Evolutionary conservation across 768 basidiomycete genomes (phyloP).

Genomic region (Mycena venus): DNA sequence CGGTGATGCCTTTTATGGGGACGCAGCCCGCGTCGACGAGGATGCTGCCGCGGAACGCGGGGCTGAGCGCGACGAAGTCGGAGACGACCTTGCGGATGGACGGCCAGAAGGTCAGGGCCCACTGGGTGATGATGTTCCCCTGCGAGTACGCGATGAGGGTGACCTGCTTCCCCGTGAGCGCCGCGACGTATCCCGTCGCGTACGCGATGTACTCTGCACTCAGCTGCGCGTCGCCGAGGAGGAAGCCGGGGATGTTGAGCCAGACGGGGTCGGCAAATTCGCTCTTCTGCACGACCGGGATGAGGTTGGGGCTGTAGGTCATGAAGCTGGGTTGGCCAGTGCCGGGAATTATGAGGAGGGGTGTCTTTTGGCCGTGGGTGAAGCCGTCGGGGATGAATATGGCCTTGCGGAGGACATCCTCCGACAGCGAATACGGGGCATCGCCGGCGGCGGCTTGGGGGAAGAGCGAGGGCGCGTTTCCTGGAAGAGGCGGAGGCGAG

Average conservation of each 20-base stretch:
- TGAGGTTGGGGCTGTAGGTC: constrained; percentile 6
- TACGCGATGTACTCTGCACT: constrained; percentile 16
- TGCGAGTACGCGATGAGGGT: constrained; percentile 9
- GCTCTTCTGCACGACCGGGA: neutral
- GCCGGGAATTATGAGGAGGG: constrained; percentile 9
- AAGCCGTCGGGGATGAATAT: constrained; percentile 9
- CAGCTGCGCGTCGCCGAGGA: constrained; percentile 4
- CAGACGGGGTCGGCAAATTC: constrained; percentile 11
- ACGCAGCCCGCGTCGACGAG: constrained; percentile 8
- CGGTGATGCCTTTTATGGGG: neutral
- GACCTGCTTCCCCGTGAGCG: neutral
- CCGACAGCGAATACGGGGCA: neutral
- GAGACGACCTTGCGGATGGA: neutral
- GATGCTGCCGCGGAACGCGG: constrained; percentile 1
- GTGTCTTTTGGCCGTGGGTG: neutral
- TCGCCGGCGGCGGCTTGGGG: neutral
- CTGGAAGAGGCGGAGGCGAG: neutral
- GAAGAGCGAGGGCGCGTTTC: neutral
- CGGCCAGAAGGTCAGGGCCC: constrained; percentile 17
- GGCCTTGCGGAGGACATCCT: neutral
- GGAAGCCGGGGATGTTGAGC: constrained; percentile 14
- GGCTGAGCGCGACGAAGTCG: constrained; percentile 7
- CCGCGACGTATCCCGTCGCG: neutral
- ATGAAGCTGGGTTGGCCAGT: constrained; percentile 5
- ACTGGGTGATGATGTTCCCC: constrained; percentile 14